Evolutionary conservation across 768 basidiomycete genomes (phyloP).

Genomic region (Glaciozyma antarctica): DNA sequence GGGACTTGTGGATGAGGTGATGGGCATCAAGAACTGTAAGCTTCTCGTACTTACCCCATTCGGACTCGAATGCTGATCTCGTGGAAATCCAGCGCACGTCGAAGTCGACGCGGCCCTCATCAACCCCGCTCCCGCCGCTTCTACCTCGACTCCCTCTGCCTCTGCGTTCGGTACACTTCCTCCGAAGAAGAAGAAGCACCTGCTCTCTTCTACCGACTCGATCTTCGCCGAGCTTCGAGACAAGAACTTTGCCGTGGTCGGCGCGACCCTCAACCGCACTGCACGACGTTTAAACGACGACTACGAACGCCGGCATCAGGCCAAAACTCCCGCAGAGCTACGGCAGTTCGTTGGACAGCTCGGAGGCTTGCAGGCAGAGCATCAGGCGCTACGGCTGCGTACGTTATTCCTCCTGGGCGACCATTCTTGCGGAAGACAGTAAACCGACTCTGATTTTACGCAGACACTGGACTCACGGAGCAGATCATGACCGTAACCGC

Average conservation of each 20-base stretch:
- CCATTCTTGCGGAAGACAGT: background rate
- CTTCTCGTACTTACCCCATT: background rate
- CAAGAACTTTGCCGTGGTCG: conserved; percentile 82
- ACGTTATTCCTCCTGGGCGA: conserved; percentile 39
- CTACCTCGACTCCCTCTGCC: conserved; percentile 28
- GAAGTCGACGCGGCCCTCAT: conserved; percentile 42
- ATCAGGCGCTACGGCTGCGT: conserved; percentile 82
- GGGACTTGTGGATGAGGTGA: conserved; percentile 83
- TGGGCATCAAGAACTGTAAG: conserved; percentile 82
- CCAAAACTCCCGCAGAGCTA: conserved; percentile 83
- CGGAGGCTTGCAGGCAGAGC: conserved; percentile 82
- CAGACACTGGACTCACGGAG: conserved; percentile 93
- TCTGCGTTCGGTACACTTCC: conserved; percentile 16
- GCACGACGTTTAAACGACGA: conserved; percentile 82
- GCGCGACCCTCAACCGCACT: conserved; percentile 64
- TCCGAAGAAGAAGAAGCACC: conserved; percentile 73
- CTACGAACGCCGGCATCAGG: conserved; percentile 67
- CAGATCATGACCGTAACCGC: conserved; percentile 72
- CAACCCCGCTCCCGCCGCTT: conserved; percentile 30
- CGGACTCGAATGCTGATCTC: background rate
- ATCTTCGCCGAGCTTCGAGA: conserved; percentile 77
- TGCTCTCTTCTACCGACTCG: conserved; percentile 64
- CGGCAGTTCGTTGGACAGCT: conserved; percentile 92
- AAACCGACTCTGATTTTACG: background rate
- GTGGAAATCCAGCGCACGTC: conserved; percentile 38